phyloP scores from a whole-genome alignment of 768 basidiomycete species.

The Paxillus rubicundulus region DNA sequence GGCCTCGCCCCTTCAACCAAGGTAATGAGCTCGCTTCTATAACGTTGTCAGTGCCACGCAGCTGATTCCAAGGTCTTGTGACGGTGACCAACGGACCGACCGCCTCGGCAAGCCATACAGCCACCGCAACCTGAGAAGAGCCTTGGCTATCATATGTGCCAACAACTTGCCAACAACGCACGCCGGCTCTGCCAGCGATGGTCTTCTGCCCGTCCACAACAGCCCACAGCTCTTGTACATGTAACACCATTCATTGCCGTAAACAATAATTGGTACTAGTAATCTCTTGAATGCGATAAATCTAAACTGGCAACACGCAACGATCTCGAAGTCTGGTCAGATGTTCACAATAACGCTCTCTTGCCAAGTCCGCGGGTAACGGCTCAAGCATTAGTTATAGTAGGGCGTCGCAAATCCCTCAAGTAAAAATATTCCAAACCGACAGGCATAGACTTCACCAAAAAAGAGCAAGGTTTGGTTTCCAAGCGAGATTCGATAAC shows the following conservation, averaged over 20 bases:
- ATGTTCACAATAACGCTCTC: constrained; percentile 15
- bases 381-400: not conserved
- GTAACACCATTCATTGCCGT: constrained; percentile 1
- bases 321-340: not conserved
- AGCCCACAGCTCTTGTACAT: no score
- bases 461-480: not conserved
- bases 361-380: constrained; percentile 24
- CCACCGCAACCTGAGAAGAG: constrained; percentile 2
- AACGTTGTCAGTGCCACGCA: constrained; percentile 21
- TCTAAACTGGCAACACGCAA: not conserved
- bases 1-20: constrained; percentile 15
- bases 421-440: constrained; percentile 19
- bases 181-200: not conserved
- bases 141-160: not conserved
- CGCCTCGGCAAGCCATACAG: not conserved
- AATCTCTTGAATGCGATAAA: constrained; percentile 3
- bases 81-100: constrained; percentile 17
- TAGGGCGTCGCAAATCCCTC: not conserved
- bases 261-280: constrained; percentile 2
- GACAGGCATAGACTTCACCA: not conserved
- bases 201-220: no score
- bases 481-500: not conserved
- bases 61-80: constrained; percentile 20
- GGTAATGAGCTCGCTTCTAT: constrained; percentile 28
- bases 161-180: no score